Conservation (phyloP, 2,329 filamentous ascomycete genomes). For the Thielaviopsis euricoi region DNA sequence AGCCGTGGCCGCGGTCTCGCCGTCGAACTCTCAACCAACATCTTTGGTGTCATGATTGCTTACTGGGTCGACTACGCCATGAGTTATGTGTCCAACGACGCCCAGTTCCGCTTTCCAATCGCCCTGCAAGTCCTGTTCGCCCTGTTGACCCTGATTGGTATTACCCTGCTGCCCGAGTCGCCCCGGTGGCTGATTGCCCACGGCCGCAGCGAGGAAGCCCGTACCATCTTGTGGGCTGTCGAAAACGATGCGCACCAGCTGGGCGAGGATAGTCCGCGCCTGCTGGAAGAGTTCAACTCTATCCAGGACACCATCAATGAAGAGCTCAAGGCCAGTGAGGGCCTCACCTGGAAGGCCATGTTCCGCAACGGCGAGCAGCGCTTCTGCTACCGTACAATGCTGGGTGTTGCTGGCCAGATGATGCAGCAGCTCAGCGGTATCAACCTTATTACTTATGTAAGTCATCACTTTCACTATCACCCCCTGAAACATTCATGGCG, state of each 20-base stretch:
- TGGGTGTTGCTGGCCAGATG: conserved; percentile 44
- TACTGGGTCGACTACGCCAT: conserved; percentile 24
- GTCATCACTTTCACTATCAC: not conserved
- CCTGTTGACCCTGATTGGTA: conserved; percentile 35
- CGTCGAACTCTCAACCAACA: conserved; percentile 35
- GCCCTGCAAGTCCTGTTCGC: conserved; percentile 39
- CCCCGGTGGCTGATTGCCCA: conserved; percentile 31
- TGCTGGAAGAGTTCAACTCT: conserved; percentile 39
- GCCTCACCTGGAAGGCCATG: conserved; percentile 34
- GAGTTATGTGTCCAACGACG: conserved; percentile 21
- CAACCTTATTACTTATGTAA: conserved; percentile 40
- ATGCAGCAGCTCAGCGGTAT: conserved; percentile 48
- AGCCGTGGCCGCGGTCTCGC: conserved; percentile 33
- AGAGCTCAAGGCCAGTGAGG: conserved; percentile 33
- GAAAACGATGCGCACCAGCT: conserved; percentile 34
- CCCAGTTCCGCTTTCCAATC: conserved; percentile 45
- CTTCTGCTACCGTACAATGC: conserved; percentile 33
- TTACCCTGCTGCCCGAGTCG: conserved; percentile 37
- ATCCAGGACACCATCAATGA: conserved; percentile 37
- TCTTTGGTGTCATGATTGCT: conserved; percentile 33
- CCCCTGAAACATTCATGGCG: not conserved
- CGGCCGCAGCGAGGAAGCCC: conserved; percentile 29
- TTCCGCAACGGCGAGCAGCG: conserved; percentile 36
- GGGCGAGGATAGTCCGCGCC: conserved; percentile 28
- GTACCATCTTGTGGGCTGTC: conserved; percentile 31